Evolutionary conservation across 768 basidiomycete genomes (phyloP).

Genomic region (Pleurotus pulmonarius): DNA sequence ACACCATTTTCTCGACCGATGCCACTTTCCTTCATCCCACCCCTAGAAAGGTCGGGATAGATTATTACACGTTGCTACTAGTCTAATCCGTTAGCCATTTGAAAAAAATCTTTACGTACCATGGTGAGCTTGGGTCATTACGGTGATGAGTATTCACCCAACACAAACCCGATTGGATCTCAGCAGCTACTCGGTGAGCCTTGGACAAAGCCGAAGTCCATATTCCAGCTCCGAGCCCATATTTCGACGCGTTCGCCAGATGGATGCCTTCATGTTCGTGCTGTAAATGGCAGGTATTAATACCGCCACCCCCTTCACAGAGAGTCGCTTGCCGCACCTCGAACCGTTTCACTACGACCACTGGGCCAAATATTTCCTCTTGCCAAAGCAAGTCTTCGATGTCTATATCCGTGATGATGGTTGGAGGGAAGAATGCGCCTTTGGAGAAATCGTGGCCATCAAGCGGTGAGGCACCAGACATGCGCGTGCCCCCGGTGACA

Average conservation of each 20-base stretch:
- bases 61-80: neutral
- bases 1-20: constrained; percentile 84
- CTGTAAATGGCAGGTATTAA: constrained; percentile 24
- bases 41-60: constrained; percentile 40
- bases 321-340: constrained; percentile 21
- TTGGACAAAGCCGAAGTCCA: constrained; percentile 76
- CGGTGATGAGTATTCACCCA: constrained; percentile 91
- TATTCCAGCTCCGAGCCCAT: constrained; percentile 77
- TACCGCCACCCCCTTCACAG: neutral
- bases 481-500: constrained; percentile 61
- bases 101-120: constrained; percentile 39
- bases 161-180: constrained; percentile 71
- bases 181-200: constrained; percentile 69
- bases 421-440: constrained; percentile 80
- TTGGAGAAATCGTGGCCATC: constrained; percentile 69
- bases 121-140: constrained; percentile 87
- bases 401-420: constrained; percentile 59
- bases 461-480: constrained; percentile 57
- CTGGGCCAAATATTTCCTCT: constrained; percentile 86
- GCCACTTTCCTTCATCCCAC: constrained; percentile 88
- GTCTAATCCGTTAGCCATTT: neutral
- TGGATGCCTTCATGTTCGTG: constrained; percentile 60
- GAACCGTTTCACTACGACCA: constrained; percentile 59
- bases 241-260: constrained; percentile 74
- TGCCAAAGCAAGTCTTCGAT: constrained; percentile 65